Base-by-base conservation (phyloP, 805 yeast species). In the Metschnikowia lochheadii region DNA sequence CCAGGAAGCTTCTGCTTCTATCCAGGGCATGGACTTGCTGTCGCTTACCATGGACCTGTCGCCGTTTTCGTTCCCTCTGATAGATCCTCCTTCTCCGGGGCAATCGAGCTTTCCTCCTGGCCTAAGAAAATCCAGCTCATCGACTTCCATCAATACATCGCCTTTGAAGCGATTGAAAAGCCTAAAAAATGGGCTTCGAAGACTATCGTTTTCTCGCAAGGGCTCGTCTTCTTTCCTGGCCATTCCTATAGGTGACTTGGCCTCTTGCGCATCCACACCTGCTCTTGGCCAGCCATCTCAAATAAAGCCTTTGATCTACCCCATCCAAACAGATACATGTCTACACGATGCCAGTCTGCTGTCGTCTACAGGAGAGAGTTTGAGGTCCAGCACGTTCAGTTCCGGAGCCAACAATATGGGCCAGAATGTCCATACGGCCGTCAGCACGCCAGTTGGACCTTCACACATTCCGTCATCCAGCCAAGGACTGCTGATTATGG, bases 161-260 rank as follows among this genome's bases (percentile, higher is more conserved):
- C 77, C 76, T 2, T 60, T 71, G 50, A 65, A 65, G 46, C 61
- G 73, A 44, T 60, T 72, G 45, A 70, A 68, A 49, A 68, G 69
- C 54, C 56, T 73, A 38, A 70, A 70, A 46, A 64, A 66, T 15
- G 73, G 75, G 4, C 69, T 73, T 17, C 60, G 77, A 51, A 70
- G 70, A 56, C 60, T 72, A 39, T 66, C 72, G 15, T 57, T 72
- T 21, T 53, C 55, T 7, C 56, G 59, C 21, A 49, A 50, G 44
- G 44, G 49, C 40, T 40, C 51, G 6, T 14, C 50, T 13, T 40
- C 46, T 18, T 49, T 57, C 2, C 6, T 17, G 34, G 8, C 13
- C 4, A 23, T 33, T 5, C 45, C 10, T 20, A 40, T 52, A 32
- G 38, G 51, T n/a, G 49, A 50, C 4, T 45, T 47, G 20, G 26